Base-by-base conservation (phyloP, 2,329 filamentous ascomycete species). In the Sclerotinia glacialis region DNA sequence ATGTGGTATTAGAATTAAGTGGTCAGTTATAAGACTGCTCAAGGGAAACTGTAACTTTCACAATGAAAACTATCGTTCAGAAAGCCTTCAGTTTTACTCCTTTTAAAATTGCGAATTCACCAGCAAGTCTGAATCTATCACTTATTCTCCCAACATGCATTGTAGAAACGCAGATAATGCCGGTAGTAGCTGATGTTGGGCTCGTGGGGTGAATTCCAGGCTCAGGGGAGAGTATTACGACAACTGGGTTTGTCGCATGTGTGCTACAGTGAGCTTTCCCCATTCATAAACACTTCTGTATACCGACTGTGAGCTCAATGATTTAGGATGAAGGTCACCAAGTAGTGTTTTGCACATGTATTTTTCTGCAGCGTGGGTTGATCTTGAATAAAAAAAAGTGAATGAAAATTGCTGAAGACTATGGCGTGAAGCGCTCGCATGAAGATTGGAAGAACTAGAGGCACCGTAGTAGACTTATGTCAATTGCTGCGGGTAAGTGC, bases 361-460 rank as follows among this genome's bases (percentile, higher is more conserved):
- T 23, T 40, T 23, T 31, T 34, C 11, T 28, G n/a, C 28, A 4
- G 14, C 16, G 18, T 55, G 26, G 26, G 12, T 31, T 31, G 26
- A 55, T 55, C 9, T 16, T 31, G 23, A 7, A 31, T 5, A 7
- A 1, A 40, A n/a, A 4, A 16, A 34, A 31, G 23, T 21, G n/a
- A 56, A 56, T 34, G 12, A 56, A 40, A 21, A 56, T 40, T 34
- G 11, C 44, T 59, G 55, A 59, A 59, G 44, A 44, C 40, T 18
- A 46, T 26, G 23, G 9, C 8, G n/a, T 26, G 40, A n/a, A 18
- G 11, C 14, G 14, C 34, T 16, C n/a, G 40, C 1, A 47, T 59
- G 56, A 60, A 40, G 0, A 60, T 47, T 60, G 49, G 56, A 12
- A 59, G 42, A n/a, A 59, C 23, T 44, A 59, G 40, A 37, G 55